A percentile compares a stretch with the other conserved stretches of the same genome.
phyloP scores from a whole-genome alignment of 2,329 filamentous ascomycete species.

The Dothideomycetes sp. region DNA sequence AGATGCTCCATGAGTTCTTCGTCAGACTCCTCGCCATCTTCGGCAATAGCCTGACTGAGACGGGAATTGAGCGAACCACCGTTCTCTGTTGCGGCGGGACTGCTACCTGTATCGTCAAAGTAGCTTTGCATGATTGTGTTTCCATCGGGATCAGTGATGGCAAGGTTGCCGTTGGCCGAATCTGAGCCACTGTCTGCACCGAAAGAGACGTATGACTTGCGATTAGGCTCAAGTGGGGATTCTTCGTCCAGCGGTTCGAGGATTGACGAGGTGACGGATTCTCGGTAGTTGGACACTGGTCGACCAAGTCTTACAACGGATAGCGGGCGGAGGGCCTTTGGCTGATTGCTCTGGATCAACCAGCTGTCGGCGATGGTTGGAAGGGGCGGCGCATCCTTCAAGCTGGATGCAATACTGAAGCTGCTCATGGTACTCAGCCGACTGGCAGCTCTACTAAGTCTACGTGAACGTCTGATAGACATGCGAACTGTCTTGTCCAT shows the following conservation, averaged over 20 bases:
- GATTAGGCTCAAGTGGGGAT: constrained; percentile 72
- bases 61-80: constrained; percentile 66
- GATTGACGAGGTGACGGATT: constrained; percentile 81
- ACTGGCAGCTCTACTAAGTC: constrained; percentile 85
- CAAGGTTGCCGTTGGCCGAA: constrained; percentile 58
- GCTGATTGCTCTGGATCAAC: constrained; percentile 52
- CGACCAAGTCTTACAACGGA: constrained; percentile 52
- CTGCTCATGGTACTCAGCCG: constrained; percentile 91
- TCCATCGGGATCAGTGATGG: constrained; percentile 68
- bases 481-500: constrained; percentile 93
- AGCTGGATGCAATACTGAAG: constrained; percentile 81
- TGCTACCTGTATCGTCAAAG: constrained; percentile 70
- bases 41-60: constrained; percentile 74
- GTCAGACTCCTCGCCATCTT: constrained; percentile 86
- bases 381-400: constrained; percentile 88
- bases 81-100: constrained; percentile 45
- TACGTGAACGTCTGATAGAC: constrained; percentile 81
- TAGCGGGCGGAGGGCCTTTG: constrained; percentile 45
- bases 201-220: constrained; percentile 92
- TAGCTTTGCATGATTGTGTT: constrained; percentile 66
- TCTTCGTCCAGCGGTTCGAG: constrained; percentile 89
- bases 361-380: constrained; percentile 92
- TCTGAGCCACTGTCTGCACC: constrained; percentile 57
- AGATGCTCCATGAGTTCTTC: constrained; percentile 85
- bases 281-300: constrained; percentile 58